Base-by-base conservation (phyloP, 2,329 filamentous ascomycete species). In the Chaetomium sp. region DNA sequence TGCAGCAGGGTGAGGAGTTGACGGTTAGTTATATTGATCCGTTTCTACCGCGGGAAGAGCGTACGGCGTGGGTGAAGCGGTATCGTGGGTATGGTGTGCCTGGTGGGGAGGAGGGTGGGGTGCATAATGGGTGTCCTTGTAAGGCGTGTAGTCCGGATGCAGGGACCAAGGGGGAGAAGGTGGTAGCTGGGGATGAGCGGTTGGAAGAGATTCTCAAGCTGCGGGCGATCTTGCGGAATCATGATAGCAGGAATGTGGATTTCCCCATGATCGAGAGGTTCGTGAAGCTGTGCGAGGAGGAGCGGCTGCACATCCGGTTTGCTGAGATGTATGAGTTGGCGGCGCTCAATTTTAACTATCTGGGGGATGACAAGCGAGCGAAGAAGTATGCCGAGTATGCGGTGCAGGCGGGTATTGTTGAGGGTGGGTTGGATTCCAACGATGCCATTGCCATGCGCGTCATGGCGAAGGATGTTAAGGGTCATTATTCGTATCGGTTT, bases 331-430 rank as follows among this genome's bases (percentile, higher is more conserved):
- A 74, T 61, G 71, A 72, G 14, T 66, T 70, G 57, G 70, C 70
- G 5, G 72, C 74, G 32, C 48, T 74, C 40, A 71, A 72, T 19
- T 73, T 70, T 52, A 73, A 70, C 62, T 70, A 72, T 10, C 66
- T 72, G 6, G 67, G 67, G 2, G 48, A 62, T 10, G 60, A 60
- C 61, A 69, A 33, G 57, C 64, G 48, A 52, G 71, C 73, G 0
- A 59, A 63, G 6, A 62, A 65, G 53, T 73, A 70, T 62, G 73
- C 71, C 3, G 55, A 62, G 35, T 56, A 67, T 52, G 72, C 72
- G 3, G 61, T 65, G 34, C 68, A 72, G 56, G 67, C 68, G 10
- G 66, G 70, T 4, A 60, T 69, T 46, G 63, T 72, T 58, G 74
- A 74, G 55, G 68, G 71, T 58, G 72, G 72, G 4, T 44, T 51